A percentile compares a stretch with the other conserved stretches of the same genome.
Conservation (phyloP, 2,329 filamentous ascomycete genomes). For the Pseudomassariella vexata region DNA sequence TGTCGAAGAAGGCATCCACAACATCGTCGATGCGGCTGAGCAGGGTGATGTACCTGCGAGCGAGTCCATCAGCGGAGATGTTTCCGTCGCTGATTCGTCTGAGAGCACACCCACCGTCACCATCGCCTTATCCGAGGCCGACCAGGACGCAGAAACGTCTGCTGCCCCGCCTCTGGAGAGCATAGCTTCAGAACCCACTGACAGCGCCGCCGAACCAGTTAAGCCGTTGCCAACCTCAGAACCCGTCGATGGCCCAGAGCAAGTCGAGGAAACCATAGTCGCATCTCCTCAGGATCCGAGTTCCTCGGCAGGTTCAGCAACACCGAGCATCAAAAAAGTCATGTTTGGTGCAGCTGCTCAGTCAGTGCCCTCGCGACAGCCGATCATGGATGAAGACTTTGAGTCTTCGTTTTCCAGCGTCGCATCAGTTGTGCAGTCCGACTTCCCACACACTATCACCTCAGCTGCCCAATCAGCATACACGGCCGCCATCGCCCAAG, state of each 20-base stretch:
- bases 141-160: conserved; percentile 16
- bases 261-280: conserved; percentile 28
- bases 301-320: conserved; percentile 13
- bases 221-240: conserved; percentile 15
- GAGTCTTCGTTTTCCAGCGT: conserved; percentile 31
- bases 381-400: conserved; percentile 44
- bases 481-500: conserved; percentile 57
- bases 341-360: conserved; percentile 47
- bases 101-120: conserved; percentile 23
- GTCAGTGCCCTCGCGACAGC: conserved; percentile 38
- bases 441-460: conserved; percentile 30
- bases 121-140: conserved; percentile 13
- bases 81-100: conserved; percentile 15
- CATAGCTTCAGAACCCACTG: conserved; percentile 14
- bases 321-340: conserved; percentile 35
- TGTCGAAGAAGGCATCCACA: conserved; percentile 12
- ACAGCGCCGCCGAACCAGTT: conserved; percentile 20
- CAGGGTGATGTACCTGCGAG: conserved; percentile 6
- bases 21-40: conserved; percentile 3
- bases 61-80: conserved; percentile 24
- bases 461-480: conserved; percentile 53
- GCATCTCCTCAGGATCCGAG: conserved; percentile 18
- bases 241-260: conserved; percentile 17
- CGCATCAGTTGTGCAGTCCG: conserved; percentile 26
- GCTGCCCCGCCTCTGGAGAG: conserved; percentile 16